Evolutionary conservation across 2,329 filamentous ascomycete genomes (phyloP).

Genomic region (Capronia americana): DNA sequence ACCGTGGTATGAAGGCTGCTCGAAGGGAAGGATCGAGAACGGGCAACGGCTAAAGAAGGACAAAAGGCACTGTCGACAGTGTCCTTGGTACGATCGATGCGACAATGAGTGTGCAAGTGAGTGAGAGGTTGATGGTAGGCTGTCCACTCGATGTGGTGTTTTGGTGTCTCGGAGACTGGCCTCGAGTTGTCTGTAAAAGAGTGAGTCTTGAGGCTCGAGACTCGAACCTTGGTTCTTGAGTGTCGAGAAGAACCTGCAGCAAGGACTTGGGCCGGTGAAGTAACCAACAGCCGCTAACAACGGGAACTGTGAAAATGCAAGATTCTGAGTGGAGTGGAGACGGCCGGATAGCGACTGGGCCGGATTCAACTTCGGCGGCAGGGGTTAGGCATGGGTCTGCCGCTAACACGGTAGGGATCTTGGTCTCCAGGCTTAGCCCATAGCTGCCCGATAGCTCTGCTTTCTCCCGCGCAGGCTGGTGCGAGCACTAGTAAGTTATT

Average conservation of each 20-base stretch:
- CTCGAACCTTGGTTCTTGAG: slow-evolving; percentile 13
- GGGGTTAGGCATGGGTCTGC: slow-evolving; percentile 4
- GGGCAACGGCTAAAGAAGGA: neutral
- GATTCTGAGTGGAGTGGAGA: slow-evolving; percentile 20
- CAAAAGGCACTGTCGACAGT: neutral
- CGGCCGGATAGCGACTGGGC: slow-evolving; percentile 10
- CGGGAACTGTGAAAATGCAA: slow-evolving; percentile 20
- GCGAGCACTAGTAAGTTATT: neutral
- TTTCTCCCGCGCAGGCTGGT: neutral
- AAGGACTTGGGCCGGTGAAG: slow-evolving; percentile 1
- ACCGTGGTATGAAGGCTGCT: neutral
- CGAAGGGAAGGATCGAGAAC: neutral
- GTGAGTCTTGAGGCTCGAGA: slow-evolving; percentile 15
- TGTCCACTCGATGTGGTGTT: slow-evolving; percentile 6
- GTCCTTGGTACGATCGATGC: neutral
- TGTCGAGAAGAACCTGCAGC: slow-evolving; percentile 8
- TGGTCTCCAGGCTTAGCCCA: neutral
- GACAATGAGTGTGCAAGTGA: neutral
- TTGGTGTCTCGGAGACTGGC: slow-evolving; percentile 11
- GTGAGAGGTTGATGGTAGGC: slow-evolving; percentile 2
- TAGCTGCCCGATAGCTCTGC: neutral
- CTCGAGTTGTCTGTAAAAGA: slow-evolving; percentile 8
- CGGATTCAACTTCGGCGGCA: neutral
- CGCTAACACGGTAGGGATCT: neutral
- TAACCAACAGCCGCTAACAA: slow-evolving; percentile 1